Base-by-base conservation (phyloP, 2,329 filamentous ascomycete species). In the Colletotrichum cereale region DNA sequence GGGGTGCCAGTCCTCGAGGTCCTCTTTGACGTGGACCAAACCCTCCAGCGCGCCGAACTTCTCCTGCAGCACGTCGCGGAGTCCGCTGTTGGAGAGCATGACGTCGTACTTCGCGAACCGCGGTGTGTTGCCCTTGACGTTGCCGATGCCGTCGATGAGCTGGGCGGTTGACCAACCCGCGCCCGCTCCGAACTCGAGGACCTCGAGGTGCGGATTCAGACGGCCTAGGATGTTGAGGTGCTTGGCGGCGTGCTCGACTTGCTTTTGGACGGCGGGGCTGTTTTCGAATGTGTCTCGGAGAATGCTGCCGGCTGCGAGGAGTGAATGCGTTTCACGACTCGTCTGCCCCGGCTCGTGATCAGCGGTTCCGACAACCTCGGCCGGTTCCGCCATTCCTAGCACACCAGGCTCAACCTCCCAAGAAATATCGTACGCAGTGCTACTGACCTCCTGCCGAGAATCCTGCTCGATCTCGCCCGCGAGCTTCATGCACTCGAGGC, bases 381-480 rank as follows among this genome's bases (percentile, higher is more conserved):
- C 50, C 50, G 50, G 26, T 34, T 53, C 50, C 18, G 50, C 26
- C 26, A 7, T n/a, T 6, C n/a, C 10, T 53, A 53, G 2, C 50
- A 53, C 26, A 16, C 50, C 24, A 29, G 50, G 50, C 50, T 53
- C 50, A 53, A 53, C 26, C 24, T 53, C 50, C 50, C 50, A 53
- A 6, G 50, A n/a, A 24, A 53, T 10, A 53, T 53, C 50, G 50
- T 53, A 53, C 24, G 50, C 50, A 53, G 50, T 53, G 50, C 50
- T 53, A 8, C n/a, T 53, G n/a, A 53, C 24, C 2, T 53, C 50
- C 50, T 53, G 50, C 50, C 29, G 50, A 6, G 26, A 29, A 24
- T 26, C 50, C 24, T 53, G 50, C 12, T 53, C 50, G 16, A 53
- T 16, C 2, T 53, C 50, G 26, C 50, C 50, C 29, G 26, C 50